Base-by-base conservation (phyloP, 164 flowering plant genomes). In the Aristolochia contorta region DNA sequence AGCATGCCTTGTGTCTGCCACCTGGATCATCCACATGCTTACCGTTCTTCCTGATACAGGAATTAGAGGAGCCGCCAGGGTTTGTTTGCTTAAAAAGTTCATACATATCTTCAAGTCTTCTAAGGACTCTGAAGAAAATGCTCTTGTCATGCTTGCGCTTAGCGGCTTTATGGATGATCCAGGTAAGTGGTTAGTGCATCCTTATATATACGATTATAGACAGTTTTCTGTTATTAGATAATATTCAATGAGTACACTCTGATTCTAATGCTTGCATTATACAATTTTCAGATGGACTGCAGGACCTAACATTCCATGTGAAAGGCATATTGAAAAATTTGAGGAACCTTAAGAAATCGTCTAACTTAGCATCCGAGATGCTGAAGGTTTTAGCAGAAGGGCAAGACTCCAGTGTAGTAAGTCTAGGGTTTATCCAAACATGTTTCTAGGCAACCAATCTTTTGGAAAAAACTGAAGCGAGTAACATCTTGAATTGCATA, bases 21-120 rank as follows among this genome's bases (percentile, higher is more conserved):
- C 85, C 37, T 88, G 92, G 92, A 86, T 85, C 30, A 56, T 76
- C 19, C 67, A 85, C 67, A 85, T 85, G 86, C 85, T 88, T 25
- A 60, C 69, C 20, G 45, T 63, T 67, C 81, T 88, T 63, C 92
- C 96, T 19, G 89, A 88, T 73, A 88, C 92, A 12, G 96, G 92
- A 4, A 61, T 88, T 56, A 65, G 74, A 64, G 96, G 87, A 69
- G 86, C 89, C 50, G 96, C 96, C 24, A 76, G 90, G 25, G 77
- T 74, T 27, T 85, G 91, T 74, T 70, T 88, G 67, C 82, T 88
- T 45, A 72, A 84, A 64, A 80, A 51, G 43, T 82, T 81, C 59
- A 54, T 85, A 47, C 71, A 83, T 10, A 75, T 81, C 56, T 80
- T 88, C 75, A 81, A 75, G 48, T 78, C 89, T 33, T 63, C 80